Evolutionary conservation across 495 filamentous ascomycete species (phyloP).

Genomic region (Lasiosphaeris hirsuta): DNA sequence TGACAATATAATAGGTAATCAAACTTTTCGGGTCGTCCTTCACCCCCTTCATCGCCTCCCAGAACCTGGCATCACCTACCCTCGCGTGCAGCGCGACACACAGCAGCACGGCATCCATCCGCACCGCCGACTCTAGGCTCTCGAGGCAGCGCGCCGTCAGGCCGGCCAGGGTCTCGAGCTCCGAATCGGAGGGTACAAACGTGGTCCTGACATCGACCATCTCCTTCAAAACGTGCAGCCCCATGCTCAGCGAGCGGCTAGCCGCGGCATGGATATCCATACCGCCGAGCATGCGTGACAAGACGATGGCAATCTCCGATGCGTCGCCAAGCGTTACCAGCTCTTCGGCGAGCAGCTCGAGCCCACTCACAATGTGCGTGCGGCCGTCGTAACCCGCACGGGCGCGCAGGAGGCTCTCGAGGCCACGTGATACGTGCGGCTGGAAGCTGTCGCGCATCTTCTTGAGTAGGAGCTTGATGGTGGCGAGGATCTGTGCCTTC

Average conservation of each 20-base stretch:
- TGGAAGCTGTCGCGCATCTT: conserved; percentile 62
- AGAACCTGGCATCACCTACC: conserved; percentile 62
- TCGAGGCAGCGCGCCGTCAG: conserved; percentile 62
- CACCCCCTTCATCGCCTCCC: conserved; percentile 59
- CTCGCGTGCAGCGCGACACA: conserved; percentile 70
- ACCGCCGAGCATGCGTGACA: conserved; percentile 39
- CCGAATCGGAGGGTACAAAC: conserved; percentile 41
- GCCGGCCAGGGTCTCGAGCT: conserved; percentile 47
- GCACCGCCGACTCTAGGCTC: conserved; percentile 70
- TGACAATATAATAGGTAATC: conserved; percentile 81
- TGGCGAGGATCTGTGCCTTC: conserved; percentile 78
- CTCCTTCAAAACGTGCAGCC: conserved; percentile 55
- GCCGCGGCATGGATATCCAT: conserved; percentile 34
- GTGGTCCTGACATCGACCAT: conserved; percentile 40
- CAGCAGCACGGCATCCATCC: conserved; percentile 73
- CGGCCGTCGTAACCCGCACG: conserved; percentile 58
- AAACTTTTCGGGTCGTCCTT: conserved; percentile 68
- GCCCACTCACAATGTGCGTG: conserved; percentile 50
- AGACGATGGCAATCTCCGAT: conserved; percentile 44
- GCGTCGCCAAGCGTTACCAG: conserved; percentile 50
- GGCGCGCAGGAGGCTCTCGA: conserved; percentile 65
- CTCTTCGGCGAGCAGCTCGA: conserved; percentile 53
- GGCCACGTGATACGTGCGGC: conserved; percentile 59
- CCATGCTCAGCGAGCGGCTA: conserved; percentile 51
- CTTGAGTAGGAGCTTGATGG: conserved; percentile 72